Conservation (phyloP, 106 monocot species). For the Dendrobium chrysotoxum region DNA sequence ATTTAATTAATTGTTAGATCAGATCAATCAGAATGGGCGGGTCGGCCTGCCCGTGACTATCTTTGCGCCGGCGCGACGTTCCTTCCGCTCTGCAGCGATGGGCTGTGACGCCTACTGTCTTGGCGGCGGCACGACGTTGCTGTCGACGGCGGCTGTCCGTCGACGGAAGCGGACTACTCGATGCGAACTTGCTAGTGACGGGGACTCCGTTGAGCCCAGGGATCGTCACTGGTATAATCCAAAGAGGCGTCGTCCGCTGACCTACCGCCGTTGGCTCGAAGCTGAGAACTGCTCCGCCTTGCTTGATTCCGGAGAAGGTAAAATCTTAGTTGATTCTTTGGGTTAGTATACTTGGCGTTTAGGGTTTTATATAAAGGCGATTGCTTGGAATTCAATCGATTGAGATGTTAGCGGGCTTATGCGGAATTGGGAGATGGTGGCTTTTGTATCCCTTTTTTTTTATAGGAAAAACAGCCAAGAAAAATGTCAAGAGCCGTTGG, state of each 20-base stretch:
- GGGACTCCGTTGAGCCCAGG: not conserved
- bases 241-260: slow-evolving; percentile 1
- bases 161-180: not conserved
- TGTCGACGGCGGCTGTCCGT: not conserved
- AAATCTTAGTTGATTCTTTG: not conserved
- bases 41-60: too few species aligned
- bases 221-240: slow-evolving; percentile 28
- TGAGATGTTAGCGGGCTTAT: not conserved
- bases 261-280: slow-evolving; percentile 33
- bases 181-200: not conserved
- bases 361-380: not conserved
- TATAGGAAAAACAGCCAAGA: not conserved
- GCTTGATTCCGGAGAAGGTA: slow-evolving; percentile 6
- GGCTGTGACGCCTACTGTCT: not conserved
- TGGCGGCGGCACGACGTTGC: not conserved
- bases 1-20: too few species aligned
- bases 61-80: not conserved
- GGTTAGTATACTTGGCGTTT: not conserved
- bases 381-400: not conserved
- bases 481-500: not conserved
- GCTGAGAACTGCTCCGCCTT: not conserved
- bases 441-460: not conserved
- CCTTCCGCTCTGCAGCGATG: not conserved
- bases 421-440: not conserved
- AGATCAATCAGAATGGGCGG: too few species aligned